phyloP scores from a whole-genome alignment of 768 basidiomycete genomes.

The Rhodotorula kratochvilovae region DNA sequence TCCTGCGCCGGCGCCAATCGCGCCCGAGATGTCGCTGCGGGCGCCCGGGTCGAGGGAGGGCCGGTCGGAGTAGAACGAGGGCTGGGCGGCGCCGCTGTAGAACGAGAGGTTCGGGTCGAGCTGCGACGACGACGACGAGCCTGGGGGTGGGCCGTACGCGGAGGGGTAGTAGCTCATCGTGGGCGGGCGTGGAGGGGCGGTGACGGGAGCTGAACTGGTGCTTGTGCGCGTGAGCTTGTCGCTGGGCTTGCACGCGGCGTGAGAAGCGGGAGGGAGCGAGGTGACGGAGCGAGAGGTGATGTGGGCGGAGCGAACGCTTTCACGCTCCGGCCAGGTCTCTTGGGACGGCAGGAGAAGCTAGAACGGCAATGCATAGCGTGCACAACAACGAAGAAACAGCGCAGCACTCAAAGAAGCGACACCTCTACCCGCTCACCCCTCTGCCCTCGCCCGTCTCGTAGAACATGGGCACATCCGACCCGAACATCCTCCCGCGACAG shows the following conservation, averaged over 20 bases:
- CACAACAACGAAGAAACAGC: neutral
- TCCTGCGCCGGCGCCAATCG: conserved; percentile 24
- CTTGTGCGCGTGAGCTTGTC: no score
- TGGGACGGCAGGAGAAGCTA: no score
- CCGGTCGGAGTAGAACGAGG: conserved; percentile 25
- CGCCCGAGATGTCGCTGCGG: conserved; percentile 14
- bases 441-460: neutral
- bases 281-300: neutral
- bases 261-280: neutral
- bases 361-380: neutral
- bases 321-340: no score
- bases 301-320: no score
- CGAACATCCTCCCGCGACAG: conserved; percentile 23
- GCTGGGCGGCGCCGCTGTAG: conserved; percentile 30
- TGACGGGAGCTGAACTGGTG: neutral
- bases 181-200: neutral
- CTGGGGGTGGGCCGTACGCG: neutral
- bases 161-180: neutral
- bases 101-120: conserved; percentile 38
- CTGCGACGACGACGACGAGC: neutral
- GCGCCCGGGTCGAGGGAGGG: conserved; percentile 22
- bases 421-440: neutral
- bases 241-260: neutral
- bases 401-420: no score
- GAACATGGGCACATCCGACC: neutral